Evolutionary conservation across 2,329 filamentous ascomycete species (phyloP), one percentile per base, ranked within the genome.

Genomic region (Ascochyta koolunga): DNA sequence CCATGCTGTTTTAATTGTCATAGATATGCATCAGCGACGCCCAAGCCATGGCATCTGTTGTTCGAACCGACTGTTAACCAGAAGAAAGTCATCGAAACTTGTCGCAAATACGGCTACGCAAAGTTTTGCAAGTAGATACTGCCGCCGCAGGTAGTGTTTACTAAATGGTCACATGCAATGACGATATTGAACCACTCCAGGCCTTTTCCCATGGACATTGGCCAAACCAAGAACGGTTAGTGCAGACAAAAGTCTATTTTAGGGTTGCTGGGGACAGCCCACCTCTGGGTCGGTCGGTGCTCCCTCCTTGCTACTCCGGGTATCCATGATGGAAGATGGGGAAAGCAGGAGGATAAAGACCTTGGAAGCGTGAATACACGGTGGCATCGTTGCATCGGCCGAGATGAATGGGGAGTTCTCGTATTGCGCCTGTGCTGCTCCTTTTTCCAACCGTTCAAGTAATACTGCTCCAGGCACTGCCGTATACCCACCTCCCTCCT

Each of bases 121-220:
- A 21, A 37, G 24, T 9, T 43, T 29, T 42, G 24, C 47, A 19
- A n/a, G 13, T 50, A n/a, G n/a, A 13, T 19, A 16, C n/a, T 18
- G 27, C 24, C 19, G 24, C 16, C 27, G 18, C 13, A 5, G 5
- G 7, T 22, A 36, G 35, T 11, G 35, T 27, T 31, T 5, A n/a
- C 29, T 40, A 15, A 11, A 24, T 4, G 11, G 4, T 15, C 27
- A 13, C 27, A 41, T 18, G 9, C 7, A 43, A 52, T 53, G 50
- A 46, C 50, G 43, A 42, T 47, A 32, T 37, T 33, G 38, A 42
- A 25, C 38, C 32, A 42, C 6, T 21, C 29, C 19, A 31, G 15
- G 21, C 21, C 45, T 5, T 31, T 21, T 8, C 24, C 13, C 4
- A 29, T 4, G 27, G 5, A 4, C 6, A 10, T 18, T 13, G 2